These are phyloP conservation scores for Chlamydomonas incerta DNA, from an alignment of 139 green algal species.

Conservation along the genomic window DNA sequence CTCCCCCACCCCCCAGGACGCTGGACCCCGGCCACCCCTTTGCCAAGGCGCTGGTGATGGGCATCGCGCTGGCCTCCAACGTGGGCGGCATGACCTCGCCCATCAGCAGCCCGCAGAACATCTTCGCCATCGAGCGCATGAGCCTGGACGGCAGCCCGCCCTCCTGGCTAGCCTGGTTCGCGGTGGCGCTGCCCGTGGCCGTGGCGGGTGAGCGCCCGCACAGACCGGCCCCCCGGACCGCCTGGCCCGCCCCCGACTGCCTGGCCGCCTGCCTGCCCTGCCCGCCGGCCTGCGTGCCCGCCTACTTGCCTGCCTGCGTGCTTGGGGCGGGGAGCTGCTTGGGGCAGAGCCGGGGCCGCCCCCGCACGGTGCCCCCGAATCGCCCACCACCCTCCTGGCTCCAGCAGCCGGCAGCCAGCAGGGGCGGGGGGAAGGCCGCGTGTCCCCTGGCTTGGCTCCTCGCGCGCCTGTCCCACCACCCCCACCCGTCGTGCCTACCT, in stretches of 20 bases:
- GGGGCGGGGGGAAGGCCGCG: too few relatives aligned
- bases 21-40: constrained; percentile 63
- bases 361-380: too few relatives aligned
- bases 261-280: background rate
- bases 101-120: constrained; percentile 79
- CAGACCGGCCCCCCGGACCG: too few relatives aligned
- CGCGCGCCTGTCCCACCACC: background rate
- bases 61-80: constrained; percentile 82
- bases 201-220: constrained; percentile 46
- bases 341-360: too few relatives aligned
- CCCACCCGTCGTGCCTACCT: too few relatives aligned
- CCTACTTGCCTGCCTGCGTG: too few relatives aligned
- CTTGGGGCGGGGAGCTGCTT: too few relatives aligned
- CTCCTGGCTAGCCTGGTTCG: constrained; percentile 83
- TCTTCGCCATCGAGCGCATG: constrained; percentile 86
- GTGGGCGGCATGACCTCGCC: constrained; percentile 82
- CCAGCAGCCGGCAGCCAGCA: too few relatives aligned
- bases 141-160: constrained; percentile 60
- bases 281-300: too few relatives aligned
- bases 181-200: constrained; percentile 73
- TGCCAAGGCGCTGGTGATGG: constrained; percentile 75
- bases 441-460: background rate
- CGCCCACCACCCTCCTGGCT: too few relatives aligned
- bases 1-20: constrained; percentile 48
- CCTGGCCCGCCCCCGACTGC: too few relatives aligned